A percentile compares a stretch with the other conserved stretches of the same genome.
Evolutionary conservation across 805 yeast species (phyloP).

Genomic region (Saccharomyces jurei): DNA sequence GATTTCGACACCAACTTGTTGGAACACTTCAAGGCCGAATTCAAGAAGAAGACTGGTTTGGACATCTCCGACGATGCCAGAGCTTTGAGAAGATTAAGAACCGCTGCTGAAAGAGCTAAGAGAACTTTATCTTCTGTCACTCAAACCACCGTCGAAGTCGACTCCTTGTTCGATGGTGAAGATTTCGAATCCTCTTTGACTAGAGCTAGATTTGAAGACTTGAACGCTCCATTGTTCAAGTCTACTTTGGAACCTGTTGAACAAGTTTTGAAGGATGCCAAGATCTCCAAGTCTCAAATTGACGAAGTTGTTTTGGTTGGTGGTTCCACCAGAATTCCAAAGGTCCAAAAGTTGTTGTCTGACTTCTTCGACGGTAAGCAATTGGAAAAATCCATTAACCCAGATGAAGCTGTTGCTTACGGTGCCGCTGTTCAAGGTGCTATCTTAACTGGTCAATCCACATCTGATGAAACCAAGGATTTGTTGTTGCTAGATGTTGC

Average conservation of each 20-base stretch:
- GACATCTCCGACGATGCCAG: conserved; percentile 87
- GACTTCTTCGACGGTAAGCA: conserved; percentile 96
- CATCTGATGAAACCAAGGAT: conserved; percentile 88
- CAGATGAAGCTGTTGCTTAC: conserved; percentile 98
- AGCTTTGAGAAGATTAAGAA: conserved; percentile 95
- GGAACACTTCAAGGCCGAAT: conserved; percentile 85
- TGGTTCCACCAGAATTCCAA: conserved; percentile 98
- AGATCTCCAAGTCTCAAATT: conserved; percentile 72
- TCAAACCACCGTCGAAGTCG: conserved; percentile 92
- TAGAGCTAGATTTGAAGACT: conserved; percentile 96
- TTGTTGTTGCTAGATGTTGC: conserved; percentile 91
- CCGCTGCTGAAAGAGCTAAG: conserved; percentile 98
- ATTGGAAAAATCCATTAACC: conserved; percentile 93
- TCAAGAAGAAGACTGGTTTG: conserved; percentile 88
- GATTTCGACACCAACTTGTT: conserved; percentile 95
- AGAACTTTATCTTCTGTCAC: conserved; percentile 94
- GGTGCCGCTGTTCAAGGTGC: conserved; percentile 99
- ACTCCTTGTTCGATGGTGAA: conserved; percentile 89
- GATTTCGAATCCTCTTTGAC: conserved; percentile 88
- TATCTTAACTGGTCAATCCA: conserved; percentile 83
- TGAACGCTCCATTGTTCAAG: conserved; percentile 87
- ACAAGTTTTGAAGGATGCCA: conserved; percentile 87
- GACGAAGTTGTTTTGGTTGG: conserved; percentile 95
- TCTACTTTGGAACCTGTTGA: conserved; percentile 90
- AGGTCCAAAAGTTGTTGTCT: conserved; percentile 86